Base-by-base conservation (phyloP, 73 alveolate genomes). In the Paramecium sexaurelia region DNA sequence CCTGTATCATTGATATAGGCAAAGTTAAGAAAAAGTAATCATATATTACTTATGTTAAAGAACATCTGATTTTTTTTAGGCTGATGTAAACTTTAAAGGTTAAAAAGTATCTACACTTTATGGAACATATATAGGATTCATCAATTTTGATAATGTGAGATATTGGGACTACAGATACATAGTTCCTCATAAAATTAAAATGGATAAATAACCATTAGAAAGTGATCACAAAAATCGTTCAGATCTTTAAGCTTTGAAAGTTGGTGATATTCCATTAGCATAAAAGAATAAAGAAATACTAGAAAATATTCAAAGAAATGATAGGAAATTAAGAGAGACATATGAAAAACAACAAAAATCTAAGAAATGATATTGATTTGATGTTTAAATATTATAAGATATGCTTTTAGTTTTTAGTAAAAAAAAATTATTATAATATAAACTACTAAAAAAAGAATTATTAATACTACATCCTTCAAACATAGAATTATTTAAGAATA, bases 111-210 rank as follows among this genome's bases (percentile, higher is more conserved):
- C 96, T 43, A 94, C 92, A 55, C 69, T 98, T 67, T 86, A 87
- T 41, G 99, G 99, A 20, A 97, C 97, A 87, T 98, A 96, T 87
- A 75, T 96, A 86, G 99, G 99, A 20, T 98, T 75, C 91, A 91
- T 97, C 26, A 99, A 98, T 84, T 96, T 98, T 93, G 99, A 96
- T 82, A 97, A 97, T 35, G 94, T 68, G 27, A 94, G 99, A 78
- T 98, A 96, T 92, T 97, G 98, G 99, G 99, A 98, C 73, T 94
- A 94, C 35, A 95, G 99, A 93, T 84, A 51, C 29, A 84, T 92
- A 39, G 56, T 47, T 24, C 93, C 95, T 22, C 68, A 55, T 71
- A 92, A 66, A 61, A 94, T 73, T 47, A 95, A 55, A 98, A 95
- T 91, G 92, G 97, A 57, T 19, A 68, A 88, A 29, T 35, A 88